Evolutionary conservation across 2,329 filamentous ascomycete genomes (phyloP), one percentile per base, ranked within the genome.

Genomic region (Colletotrichum orchidophilum): DNA sequence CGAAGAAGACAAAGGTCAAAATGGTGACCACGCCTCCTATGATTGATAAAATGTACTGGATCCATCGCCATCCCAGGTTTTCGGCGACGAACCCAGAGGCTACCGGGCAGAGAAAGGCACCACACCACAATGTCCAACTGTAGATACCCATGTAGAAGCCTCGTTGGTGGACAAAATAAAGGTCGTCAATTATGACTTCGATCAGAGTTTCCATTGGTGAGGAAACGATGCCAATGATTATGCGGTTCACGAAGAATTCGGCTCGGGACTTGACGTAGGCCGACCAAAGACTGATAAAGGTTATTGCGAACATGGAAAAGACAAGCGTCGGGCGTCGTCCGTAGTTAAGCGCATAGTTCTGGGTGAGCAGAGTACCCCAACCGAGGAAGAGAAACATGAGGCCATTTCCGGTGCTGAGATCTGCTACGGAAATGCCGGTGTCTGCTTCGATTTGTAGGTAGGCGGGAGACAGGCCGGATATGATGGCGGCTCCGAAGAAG

Each of bases 401-500:
- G 11, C 75, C 75, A 50, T 75, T 76, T 21, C 74, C 74, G 1
- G 75, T 76, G 69, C 74, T 77, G 7, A 77, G 62, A 11, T 77
- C 74, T 0, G 76, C 75, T 24, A 77, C 71, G 1, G 75, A 75
- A n/a, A 77, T 77, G 6, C 75, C 75, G 3, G 75, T 77, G 29
- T 76, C 75, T 7, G 66, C 53, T 39, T 75, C 69, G 35, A 77
- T 77, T 53, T 75, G 52, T 15, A 77, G 66, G 21, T 77, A 77
- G 0, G 75, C 75, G 4, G 75, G 75, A 3, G 75, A 77, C 7
- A 77, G 50, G 5, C 75, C 75, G 0, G 75, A 76, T 49, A 77
- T 72, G 35, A 77, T 73, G 39, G 75, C 75, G 3, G 75, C 75
- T 2, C 62, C 73, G 24, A 77, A 74, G 58, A 77, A 77, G 59